Evolutionary conservation across 108 stramenopile genomes (phyloP), one percentile per base, ranked within the genome.

Genomic region (Discostella pseudostelligera): DNA sequence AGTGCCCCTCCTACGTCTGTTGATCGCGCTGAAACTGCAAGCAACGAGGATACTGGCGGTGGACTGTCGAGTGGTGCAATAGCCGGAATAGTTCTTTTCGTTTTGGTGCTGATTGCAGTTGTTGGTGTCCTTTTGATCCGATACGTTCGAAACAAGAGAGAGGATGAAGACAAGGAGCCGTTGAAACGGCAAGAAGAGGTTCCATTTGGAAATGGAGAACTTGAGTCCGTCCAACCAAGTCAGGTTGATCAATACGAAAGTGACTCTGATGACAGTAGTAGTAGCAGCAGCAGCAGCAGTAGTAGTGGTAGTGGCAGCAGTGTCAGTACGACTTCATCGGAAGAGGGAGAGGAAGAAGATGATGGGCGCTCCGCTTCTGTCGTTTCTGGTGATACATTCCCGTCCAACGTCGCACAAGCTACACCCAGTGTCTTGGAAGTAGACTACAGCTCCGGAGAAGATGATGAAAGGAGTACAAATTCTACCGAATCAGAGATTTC

Each of bases 321-420:
- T 51, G 12, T 22, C 25, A 51, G 26, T 26, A 67, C 74, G 13
- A 22, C 35, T 35, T 40, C 22, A 12, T 65, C 65, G 13, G 32
- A 19, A 32, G 45, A 48, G 5, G 65, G 39, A 35, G 67, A 62
- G 35, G 70, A 76, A 50, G 67, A 50, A 22, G 44, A 48, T 26
- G 63, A 49, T 1, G 17, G 6, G 36, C 45, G 9, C 10, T 26
- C 68, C 19, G 57, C 61, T 17, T 76, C 76, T 17, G 58, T 28
- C 26, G 44, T 78, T 51, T 78, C 76, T 20, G 68, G 62, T 22
- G 67, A 61, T 0, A 62, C 62, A 20, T 78, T 56, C 54, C 69
- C 61, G 29, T 65, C 76, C 11, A 70, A 69, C 21, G 61, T 70
- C 39, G 76, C 76, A 47, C 76, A 63, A 25, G 76, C 69, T 19